These are phyloP conservation scores for Gracilaria domingensis DNA, from an alignment of 23 red algal genomes.

Conservation along the genomic window DNA sequence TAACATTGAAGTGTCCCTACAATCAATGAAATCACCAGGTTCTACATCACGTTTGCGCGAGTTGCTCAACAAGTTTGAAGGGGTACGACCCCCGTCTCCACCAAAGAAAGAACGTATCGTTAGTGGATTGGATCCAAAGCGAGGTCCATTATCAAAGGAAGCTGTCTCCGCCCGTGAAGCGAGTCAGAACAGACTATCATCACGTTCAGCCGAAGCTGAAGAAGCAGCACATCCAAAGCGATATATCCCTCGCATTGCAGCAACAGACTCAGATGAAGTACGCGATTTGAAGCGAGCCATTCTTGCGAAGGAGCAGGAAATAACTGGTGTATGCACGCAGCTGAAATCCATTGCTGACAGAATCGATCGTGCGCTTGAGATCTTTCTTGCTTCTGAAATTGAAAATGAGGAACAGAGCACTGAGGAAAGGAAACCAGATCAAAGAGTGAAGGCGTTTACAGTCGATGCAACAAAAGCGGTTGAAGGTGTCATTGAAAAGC, in stretches of 20 bases:
- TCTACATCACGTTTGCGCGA: constrained; percentile 27
- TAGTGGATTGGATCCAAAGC: constrained; percentile 39
- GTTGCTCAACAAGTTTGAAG: constrained; percentile 62
- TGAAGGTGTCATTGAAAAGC: neutral
- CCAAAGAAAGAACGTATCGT: constrained; percentile 59
- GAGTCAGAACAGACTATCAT: constrained; percentile 8
- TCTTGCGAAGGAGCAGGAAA: constrained; percentile 64
- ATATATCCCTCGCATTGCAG: constrained; percentile 43
- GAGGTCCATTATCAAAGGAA: constrained; percentile 30
- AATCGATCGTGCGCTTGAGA: constrained; percentile 35
- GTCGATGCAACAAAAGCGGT: constrained; percentile 22
- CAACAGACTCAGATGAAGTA: constrained; percentile 58
- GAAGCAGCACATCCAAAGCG: constrained; percentile 5
- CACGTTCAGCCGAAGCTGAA: constrained; percentile 13
- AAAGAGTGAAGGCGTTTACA: constrained; percentile 18
- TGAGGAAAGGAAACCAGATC: neutral
- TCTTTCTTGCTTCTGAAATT: constrained; percentile 43
- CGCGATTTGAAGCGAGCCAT: constrained; percentile 63
- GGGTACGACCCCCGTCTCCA: constrained; percentile 32
- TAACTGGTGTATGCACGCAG: constrained; percentile 20
- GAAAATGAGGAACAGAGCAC: neutral
- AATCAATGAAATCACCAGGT: neutral
- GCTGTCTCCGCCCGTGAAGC: constrained; percentile 28
- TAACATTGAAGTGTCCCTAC: neutral
- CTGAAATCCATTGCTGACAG: constrained; percentile 44